Conservation (phyloP, 2,329 filamentous ascomycete genomes). For the Neobulgaria alba region DNA sequence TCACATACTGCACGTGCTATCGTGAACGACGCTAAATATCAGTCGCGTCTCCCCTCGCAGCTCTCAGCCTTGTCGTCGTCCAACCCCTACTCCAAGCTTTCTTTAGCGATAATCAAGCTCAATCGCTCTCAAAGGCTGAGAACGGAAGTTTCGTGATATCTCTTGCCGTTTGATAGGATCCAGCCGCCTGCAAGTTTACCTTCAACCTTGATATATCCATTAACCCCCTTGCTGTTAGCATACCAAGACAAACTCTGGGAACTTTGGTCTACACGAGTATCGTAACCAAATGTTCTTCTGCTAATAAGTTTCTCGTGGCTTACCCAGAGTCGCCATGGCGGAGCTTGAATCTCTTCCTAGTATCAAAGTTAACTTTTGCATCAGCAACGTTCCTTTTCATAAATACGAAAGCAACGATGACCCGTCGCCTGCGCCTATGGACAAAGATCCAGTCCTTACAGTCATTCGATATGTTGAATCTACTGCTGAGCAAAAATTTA, state of each 20-base stretch:
- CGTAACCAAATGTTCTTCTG: background rate
- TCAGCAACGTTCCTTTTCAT: background rate
- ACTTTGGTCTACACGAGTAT: background rate
- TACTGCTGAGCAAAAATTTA: conserved; percentile 1
- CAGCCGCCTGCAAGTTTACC: background rate
- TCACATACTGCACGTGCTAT: too few species aligned
- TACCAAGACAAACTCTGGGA: background rate
- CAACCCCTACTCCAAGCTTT: background rate
- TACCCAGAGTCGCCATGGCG: conserved; percentile 2
- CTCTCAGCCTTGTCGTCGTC: background rate
- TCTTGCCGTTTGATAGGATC: background rate
- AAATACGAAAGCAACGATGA: conserved; percentile 2
- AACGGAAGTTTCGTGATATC: background rate
- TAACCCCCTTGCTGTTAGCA: background rate
- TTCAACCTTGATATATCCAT: background rate
- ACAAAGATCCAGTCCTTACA: background rate
- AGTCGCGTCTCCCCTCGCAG: background rate
- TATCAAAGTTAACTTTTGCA: conserved; percentile 1
- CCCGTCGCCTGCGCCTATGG: background rate
- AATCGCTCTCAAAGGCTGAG: too few species aligned
- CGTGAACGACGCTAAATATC: too few species aligned
- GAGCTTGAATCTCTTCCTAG: conserved; percentile 1
- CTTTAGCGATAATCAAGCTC: background rate
- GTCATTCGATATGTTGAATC: conserved; percentile 4
- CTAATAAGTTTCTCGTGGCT: background rate